phyloP scores from a whole-genome alignment of 2,329 filamentous ascomycete genomes.

The Paracoccidioides lutzii region DNA sequence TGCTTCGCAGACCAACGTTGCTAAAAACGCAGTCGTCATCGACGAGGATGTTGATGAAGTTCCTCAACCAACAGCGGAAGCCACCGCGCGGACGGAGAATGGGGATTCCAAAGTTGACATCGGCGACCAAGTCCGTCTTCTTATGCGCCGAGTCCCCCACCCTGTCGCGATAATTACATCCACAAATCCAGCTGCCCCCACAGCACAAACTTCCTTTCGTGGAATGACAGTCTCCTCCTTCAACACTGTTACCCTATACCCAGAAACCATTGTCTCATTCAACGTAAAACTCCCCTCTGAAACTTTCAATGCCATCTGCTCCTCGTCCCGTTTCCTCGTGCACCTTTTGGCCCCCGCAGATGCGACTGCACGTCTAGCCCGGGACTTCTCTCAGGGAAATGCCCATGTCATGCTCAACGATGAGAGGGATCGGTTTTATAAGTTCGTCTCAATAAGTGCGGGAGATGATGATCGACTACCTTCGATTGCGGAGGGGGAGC shows the following conservation, averaged over 20 bases:
- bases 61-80: background rate
- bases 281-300: conserved; percentile 46
- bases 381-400: conserved; percentile 30
- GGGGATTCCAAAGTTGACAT: conserved; percentile 1
- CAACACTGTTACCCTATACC: conserved; percentile 44
- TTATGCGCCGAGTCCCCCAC: conserved; percentile 45
- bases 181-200: conserved; percentile 22
- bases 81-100: background rate
- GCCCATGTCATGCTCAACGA: conserved; percentile 20
- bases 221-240: conserved; percentile 51
- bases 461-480: background rate
- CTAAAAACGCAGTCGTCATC: background rate
- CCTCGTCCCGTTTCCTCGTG: conserved; percentile 36
- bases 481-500: conserved; percentile 8
- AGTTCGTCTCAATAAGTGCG: conserved; percentile 5
- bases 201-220: conserved; percentile 21
- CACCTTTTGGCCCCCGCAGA: conserved; percentile 35
- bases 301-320: conserved; percentile 41
- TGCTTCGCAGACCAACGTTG: background rate
- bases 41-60: conserved; percentile 1
- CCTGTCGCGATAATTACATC: conserved; percentile 45
- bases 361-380: conserved; percentile 24
- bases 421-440: conserved; percentile 6
- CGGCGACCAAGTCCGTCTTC: conserved; percentile 24
- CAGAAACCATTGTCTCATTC: conserved; percentile 47